A percentile compares a stretch with the other conserved stretches of the same genome.
Conservation (phyloP, 768 basidiomycete genomes). For the Pluteus cervinus region DNA sequence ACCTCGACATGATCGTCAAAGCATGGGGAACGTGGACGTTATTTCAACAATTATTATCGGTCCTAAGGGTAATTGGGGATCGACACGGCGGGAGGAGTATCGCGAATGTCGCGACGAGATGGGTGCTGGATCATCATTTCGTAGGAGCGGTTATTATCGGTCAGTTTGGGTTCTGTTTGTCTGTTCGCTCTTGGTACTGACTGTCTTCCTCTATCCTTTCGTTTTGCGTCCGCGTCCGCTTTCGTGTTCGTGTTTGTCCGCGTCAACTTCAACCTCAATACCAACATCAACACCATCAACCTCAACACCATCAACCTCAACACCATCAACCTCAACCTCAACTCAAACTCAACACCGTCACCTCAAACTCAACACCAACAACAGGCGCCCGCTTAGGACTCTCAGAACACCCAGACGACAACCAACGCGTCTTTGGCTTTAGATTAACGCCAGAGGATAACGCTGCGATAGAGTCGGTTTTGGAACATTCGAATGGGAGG, state of each 20-base stretch:
- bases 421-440: slow-evolving; percentile 57
- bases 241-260: too few relatives aligned
- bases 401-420: slow-evolving; percentile 69
- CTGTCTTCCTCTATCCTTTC: background rate
- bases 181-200: background rate
- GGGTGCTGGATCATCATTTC: slow-evolving; percentile 73
- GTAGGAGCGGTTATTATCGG: slow-evolving; percentile 82
- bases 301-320: background rate
- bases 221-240: too few relatives aligned
- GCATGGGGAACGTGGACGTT: slow-evolving; percentile 77
- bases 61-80: slow-evolving; percentile 60
- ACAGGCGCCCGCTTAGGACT: slow-evolving; percentile 70
- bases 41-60: slow-evolving; percentile 60
- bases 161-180: slow-evolving; percentile 17
- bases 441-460: slow-evolving; percentile 50
- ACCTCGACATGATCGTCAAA: slow-evolving; percentile 75
- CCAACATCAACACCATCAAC: background rate
- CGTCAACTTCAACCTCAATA: background rate
- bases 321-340: background rate
- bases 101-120: slow-evolving; percentile 74
- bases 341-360: background rate
- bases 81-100: slow-evolving; percentile 61
- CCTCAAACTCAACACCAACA: background rate
- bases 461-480: slow-evolving; percentile 54
- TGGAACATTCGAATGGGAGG: slow-evolving; percentile 55